A percentile compares a stretch with the other conserved stretches of the same genome.
These are phyloP conservation scores for Ophiocordyceps camponoti-rufipedis DNA, from an alignment of 2,329 filamentous ascomycete species.

Conservation along the genomic window DNA sequence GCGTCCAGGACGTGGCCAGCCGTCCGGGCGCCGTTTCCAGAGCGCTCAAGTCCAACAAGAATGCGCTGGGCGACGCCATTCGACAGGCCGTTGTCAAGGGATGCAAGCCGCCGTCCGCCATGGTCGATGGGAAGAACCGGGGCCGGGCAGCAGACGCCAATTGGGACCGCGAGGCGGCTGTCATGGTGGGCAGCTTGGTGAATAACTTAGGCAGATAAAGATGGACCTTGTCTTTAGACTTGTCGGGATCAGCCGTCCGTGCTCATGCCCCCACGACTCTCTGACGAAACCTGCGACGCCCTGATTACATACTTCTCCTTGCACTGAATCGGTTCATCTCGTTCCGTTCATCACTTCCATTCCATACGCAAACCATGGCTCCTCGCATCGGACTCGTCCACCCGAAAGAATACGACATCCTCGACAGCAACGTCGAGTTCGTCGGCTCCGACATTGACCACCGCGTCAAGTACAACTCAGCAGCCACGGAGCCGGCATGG, in stretches of 20 bases:
- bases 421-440: constrained; percentile 49
- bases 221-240: not conserved
- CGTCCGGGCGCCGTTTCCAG: constrained; percentile 72
- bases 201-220: constrained; percentile 27
- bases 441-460: constrained; percentile 48
- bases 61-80: constrained; percentile 57
- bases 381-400: constrained; percentile 45
- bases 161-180: constrained; percentile 85
- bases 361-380: constrained; percentile 24
- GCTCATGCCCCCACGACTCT: not conserved
- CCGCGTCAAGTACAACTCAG: constrained; percentile 48
- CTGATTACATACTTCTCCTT: too few relatives aligned
- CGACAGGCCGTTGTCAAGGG: constrained; percentile 69
- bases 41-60: constrained; percentile 59
- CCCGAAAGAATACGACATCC: constrained; percentile 45
- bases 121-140: constrained; percentile 24
- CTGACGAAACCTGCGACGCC: not conserved
- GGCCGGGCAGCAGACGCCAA: constrained; percentile 26
- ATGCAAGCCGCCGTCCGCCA: constrained; percentile 44
- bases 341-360: not conserved
- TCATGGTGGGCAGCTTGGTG: constrained; percentile 80
- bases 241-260: not conserved
- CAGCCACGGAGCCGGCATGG: constrained; percentile 48
- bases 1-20: constrained; percentile 70
- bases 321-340: too few relatives aligned